Percentiles rank a stretch among this genome's conserved stretches.
Conservation (phyloP, 2,329 filamentous ascomycete species). For the Graphilbum fragrans region DNA sequence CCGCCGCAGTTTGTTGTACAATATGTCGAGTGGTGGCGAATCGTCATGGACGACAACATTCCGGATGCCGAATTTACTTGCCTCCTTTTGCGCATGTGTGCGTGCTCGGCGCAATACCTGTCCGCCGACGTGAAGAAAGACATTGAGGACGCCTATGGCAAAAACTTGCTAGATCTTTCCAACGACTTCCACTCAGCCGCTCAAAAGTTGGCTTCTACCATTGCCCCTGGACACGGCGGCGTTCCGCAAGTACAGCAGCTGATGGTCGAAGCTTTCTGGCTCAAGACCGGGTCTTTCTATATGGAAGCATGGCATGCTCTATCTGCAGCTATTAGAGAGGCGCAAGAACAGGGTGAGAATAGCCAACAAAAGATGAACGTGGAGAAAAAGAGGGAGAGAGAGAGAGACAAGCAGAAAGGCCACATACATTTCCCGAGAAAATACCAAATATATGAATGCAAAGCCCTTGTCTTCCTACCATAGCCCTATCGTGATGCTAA, state of each 20-base stretch:
- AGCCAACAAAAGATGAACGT: neutral
- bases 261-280: constrained; percentile 33
- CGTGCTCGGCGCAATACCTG: constrained; percentile 30
- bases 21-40: constrained; percentile 32
- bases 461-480: too few relatives aligned
- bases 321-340: constrained; percentile 28
- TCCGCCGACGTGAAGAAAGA: constrained; percentile 23
- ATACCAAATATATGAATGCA: too few relatives aligned
- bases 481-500: too few relatives aligned
- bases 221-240: constrained; percentile 28
- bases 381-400: too few relatives aligned
- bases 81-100: constrained; percentile 31
- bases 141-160: constrained; percentile 21
- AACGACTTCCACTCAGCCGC: neutral
- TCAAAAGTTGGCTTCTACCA: constrained; percentile 24
- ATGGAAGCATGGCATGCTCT: constrained; percentile 36
- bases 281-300: constrained; percentile 32
- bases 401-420: too few relatives aligned
- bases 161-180: neutral
- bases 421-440: too few relatives aligned
- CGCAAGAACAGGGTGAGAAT: constrained; percentile 30
- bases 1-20: constrained; percentile 29
- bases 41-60: constrained; percentile 18
- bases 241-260: constrained; percentile 34
- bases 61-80: constrained; percentile 31